phyloP scores from a whole-genome alignment of 164 flowering plant species.

The Euptelea pleiosperma region DNA sequence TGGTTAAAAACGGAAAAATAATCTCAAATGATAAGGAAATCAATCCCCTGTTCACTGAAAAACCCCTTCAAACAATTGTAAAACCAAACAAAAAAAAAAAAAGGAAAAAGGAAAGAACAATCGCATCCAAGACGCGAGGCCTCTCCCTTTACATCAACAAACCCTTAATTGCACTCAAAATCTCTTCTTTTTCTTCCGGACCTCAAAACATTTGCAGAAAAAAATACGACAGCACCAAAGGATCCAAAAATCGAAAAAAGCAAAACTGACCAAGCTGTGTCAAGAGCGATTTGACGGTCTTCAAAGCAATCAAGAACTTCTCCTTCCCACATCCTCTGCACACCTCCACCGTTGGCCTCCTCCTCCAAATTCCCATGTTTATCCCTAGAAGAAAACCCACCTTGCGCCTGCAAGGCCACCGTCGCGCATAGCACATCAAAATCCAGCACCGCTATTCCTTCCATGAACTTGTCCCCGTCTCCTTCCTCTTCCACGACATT shows the following conservation, averaged over 20 bases:
- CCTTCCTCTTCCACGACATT: slow-evolving; percentile 26
- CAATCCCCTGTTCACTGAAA: too few species aligned
- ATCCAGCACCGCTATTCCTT: slow-evolving; percentile 67
- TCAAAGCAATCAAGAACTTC: slow-evolving; percentile 80
- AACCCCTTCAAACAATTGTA: neutral
- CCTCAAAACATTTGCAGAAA: too few species aligned
- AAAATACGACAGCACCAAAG: too few species aligned
- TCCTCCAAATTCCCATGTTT: slow-evolving; percentile 43
- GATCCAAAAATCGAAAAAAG: neutral
- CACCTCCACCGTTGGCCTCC: slow-evolving; percentile 59
- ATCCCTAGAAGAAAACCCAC: slow-evolving; percentile 19
- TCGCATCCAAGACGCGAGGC: too few species aligned
- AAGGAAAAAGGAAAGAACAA: too few species aligned
- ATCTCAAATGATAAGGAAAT: too few species aligned
- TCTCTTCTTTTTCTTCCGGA: neutral
- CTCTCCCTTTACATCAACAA: neutral
- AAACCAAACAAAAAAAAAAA: slow-evolving; percentile 7
- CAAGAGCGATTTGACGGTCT: slow-evolving; percentile 66
- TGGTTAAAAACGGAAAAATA: too few species aligned
- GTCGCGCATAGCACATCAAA: slow-evolving; percentile 86
- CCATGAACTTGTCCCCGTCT: slow-evolving; percentile 38
- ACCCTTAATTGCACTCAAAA: neutral
- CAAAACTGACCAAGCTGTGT: slow-evolving; percentile 55
- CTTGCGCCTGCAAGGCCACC: slow-evolving; percentile 84
- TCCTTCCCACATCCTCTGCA: slow-evolving; percentile 97